phyloP scores from a whole-genome alignment of 257 asterid genomes.

The Plantago elongata region DNA sequence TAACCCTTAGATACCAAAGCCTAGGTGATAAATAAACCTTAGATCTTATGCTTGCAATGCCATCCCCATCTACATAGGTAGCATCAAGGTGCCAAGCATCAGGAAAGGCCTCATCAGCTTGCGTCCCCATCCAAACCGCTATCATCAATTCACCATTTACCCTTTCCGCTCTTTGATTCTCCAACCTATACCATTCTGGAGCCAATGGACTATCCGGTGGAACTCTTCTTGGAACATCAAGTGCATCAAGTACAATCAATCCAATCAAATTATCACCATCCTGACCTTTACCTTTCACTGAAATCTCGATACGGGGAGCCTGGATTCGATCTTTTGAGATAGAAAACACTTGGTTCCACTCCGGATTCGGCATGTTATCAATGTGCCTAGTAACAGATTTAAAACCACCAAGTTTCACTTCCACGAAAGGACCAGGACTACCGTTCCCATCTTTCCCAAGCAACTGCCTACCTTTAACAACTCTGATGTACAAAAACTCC shows the following conservation, averaged over 20 bases:
- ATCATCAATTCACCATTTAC: conserved; percentile 73
- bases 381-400: conserved; percentile 44
- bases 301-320: conserved; percentile 46
- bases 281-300: conserved; percentile 53
- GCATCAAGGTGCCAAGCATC: conserved; percentile 84
- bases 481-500: conserved; percentile 65
- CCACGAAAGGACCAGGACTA: conserved; percentile 55
- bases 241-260: conserved; percentile 41
- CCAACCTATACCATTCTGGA: conserved; percentile 85
- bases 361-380: conserved; percentile 45
- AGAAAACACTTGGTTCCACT: conserved; percentile 79
- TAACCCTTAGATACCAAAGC: conserved; percentile 82
- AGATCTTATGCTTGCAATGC: conserved; percentile 52
- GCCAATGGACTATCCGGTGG: conserved; percentile 97
- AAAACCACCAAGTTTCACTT: conserved; percentile 62
- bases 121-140: conserved; percentile 86
- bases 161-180: conserved; percentile 44
- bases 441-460: conserved; percentile 32
- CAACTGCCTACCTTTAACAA: conserved; percentile 65
- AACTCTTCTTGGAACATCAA: conserved; percentile 72
- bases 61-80: conserved; percentile 49
- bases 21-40: conserved; percentile 88
- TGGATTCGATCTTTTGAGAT: conserved; percentile 52
- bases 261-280: conserved; percentile 58
- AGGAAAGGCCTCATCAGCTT: conserved; percentile 87